phyloP scores from a whole-genome alignment of 2,329 filamentous ascomycete genomes.

The Colletotrichum caudatum region DNA sequence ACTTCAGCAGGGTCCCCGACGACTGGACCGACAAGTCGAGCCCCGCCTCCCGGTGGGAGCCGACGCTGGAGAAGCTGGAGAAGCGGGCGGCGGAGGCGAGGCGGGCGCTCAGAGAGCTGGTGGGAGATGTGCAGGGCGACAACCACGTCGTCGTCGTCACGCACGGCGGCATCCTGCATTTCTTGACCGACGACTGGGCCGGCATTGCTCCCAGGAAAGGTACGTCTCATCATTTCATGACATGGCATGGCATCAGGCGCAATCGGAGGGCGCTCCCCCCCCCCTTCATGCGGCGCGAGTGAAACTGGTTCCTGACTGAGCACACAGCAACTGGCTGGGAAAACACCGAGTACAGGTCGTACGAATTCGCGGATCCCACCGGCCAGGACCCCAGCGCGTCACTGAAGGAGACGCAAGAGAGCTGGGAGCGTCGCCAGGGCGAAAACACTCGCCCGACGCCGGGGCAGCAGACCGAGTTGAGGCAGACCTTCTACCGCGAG shows the following conservation, averaged over 20 bases:
- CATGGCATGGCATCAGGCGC: background rate
- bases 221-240: slow-evolving; percentile 46
- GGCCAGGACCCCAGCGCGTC: slow-evolving; percentile 62
- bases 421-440: slow-evolving; percentile 60
- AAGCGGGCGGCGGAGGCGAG: slow-evolving; percentile 72
- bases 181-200: slow-evolving; percentile 84
- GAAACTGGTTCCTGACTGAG: slow-evolving; percentile 14
- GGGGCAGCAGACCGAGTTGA: slow-evolving; percentile 61
- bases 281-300: background rate
- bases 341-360: slow-evolving; percentile 80
- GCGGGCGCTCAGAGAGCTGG: slow-evolving; percentile 64
- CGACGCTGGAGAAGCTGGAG: slow-evolving; percentile 65
- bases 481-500: slow-evolving; percentile 52
- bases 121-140: slow-evolving; percentile 60
- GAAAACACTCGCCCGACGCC: slow-evolving; percentile 55
- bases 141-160: slow-evolving; percentile 80
- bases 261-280: no score
- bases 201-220: slow-evolving; percentile 61
- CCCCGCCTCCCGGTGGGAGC: slow-evolving; percentile 55
- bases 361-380: slow-evolving; percentile 68
- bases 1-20: slow-evolving; percentile 70
- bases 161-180: slow-evolving; percentile 87
- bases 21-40: slow-evolving; percentile 79
- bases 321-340: slow-evolving; percentile 75
- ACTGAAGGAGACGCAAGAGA: slow-evolving; percentile 62